A percentile compares a stretch with the other conserved stretches of the same genome.
phyloP scores from a whole-genome alignment of 257 asterid genomes.

The Solanum gracilifrons region DNA sequence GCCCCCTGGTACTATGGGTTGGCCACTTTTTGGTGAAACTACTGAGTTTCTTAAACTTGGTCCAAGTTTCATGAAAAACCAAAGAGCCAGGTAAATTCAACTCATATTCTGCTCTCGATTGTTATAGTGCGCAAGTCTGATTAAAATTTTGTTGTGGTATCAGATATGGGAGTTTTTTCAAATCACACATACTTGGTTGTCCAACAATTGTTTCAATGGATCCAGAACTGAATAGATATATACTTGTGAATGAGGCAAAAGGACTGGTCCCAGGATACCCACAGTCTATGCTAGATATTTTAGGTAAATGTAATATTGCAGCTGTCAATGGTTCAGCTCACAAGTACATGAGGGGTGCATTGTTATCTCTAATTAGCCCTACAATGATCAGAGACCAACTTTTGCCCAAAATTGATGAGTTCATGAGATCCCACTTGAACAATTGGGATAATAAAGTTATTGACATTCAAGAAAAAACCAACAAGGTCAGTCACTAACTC shows the following conservation, averaged over 20 bases:
- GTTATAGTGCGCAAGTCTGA: neutral
- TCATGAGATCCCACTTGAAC: slow-evolving; percentile 51
- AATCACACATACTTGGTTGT: slow-evolving; percentile 67
- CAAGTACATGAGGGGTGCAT: slow-evolving; percentile 73
- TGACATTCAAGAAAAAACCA: slow-evolving; percentile 74
- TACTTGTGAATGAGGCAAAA: slow-evolving; percentile 64
- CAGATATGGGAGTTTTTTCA: slow-evolving; percentile 85
- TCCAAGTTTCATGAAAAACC: slow-evolving; percentile 81
- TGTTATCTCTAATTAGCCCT: slow-evolving; percentile 61
- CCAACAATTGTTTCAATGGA: slow-evolving; percentile 92
- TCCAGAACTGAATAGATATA: slow-evolving; percentile 69
- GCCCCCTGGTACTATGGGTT: slow-evolving; percentile 99
- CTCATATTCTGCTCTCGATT: neutral
- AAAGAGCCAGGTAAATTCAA: slow-evolving; percentile 63
- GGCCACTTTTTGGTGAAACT: slow-evolving; percentile 98
- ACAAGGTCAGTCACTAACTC: slow-evolving; percentile 30
- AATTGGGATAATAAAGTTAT: slow-evolving; percentile 52
- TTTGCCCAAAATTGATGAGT: slow-evolving; percentile 57
- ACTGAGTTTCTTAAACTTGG: slow-evolving; percentile 94
- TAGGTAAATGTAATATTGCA: slow-evolving; percentile 76
- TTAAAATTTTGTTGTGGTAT: neutral
- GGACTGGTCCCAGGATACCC: slow-evolving; percentile 95
- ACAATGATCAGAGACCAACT: slow-evolving; percentile 58
- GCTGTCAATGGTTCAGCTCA: slow-evolving; percentile 78
- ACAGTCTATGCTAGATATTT: slow-evolving; percentile 59